Evolutionary conservation across 2,329 filamentous ascomycete species (phyloP).

Genomic region (Penicillium sp.): DNA sequence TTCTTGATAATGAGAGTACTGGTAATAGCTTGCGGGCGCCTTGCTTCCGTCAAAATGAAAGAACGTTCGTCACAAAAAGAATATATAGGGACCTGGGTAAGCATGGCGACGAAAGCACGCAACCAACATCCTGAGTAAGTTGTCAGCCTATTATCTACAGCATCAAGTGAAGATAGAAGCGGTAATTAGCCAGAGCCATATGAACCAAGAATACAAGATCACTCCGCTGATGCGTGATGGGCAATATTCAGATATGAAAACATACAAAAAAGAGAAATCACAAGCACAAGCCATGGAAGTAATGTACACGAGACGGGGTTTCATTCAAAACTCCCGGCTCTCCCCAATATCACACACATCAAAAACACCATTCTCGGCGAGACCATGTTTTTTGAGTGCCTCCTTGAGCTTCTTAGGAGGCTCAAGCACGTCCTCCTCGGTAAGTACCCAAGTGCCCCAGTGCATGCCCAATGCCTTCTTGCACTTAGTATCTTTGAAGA

Average conservation of each 20-base stretch:
- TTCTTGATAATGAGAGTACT: too few species aligned
- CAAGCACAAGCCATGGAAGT: not conserved
- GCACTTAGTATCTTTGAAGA: conserved; percentile 81
- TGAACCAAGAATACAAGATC: not conserved
- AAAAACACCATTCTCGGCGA: conserved; percentile 71
- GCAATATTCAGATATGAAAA: not conserved
- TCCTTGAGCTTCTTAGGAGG: conserved; percentile 70
- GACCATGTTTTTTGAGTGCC: conserved; percentile 64
- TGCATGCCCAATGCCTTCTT: conserved; percentile 79
- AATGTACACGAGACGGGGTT: not conserved
- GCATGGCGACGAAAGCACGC: not conserved
- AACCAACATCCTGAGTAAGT: too few species aligned
- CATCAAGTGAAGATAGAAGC: not conserved
- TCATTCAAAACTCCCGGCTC: conserved; percentile 66
- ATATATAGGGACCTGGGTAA: not conserved
- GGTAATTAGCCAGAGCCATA: not conserved
- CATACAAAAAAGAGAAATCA: not conserved
- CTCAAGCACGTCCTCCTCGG: conserved; percentile 79
- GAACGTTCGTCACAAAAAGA: not conserved
- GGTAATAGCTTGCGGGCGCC: too few species aligned
- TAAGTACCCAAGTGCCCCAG: conserved; percentile 87
- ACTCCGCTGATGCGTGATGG: not conserved
- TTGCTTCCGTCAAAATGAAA: not conserved
- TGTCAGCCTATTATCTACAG: too few species aligned
- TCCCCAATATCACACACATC: conserved; percentile 83